phyloP scores from a whole-genome alignment of 2,329 filamentous ascomycete species.

The Bipolaris oryzae region DNA sequence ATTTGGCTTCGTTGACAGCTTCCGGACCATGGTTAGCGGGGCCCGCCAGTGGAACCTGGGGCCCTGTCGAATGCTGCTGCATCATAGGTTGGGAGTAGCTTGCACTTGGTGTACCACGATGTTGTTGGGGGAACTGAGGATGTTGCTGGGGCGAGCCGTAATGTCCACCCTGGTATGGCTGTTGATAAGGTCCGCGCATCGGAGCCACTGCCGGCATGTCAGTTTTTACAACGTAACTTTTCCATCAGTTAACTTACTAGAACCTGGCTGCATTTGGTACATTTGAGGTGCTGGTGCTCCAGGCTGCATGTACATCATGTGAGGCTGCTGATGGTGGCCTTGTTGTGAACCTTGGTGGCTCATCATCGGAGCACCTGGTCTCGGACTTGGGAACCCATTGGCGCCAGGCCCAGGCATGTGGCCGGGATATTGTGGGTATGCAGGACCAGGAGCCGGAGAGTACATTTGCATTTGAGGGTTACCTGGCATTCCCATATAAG shows the following conservation, averaged over 20 bases:
- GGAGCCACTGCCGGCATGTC: slow-evolving; percentile 43
- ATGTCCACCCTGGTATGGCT: slow-evolving; percentile 48
- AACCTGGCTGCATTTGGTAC: slow-evolving; percentile 73
- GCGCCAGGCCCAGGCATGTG: slow-evolving; percentile 62
- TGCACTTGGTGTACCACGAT: slow-evolving; percentile 49
- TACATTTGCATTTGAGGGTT: slow-evolving; percentile 83
- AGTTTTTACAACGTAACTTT: slow-evolving; percentile 5
- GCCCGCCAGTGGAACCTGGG: slow-evolving; percentile 44
- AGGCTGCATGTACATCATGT: slow-evolving; percentile 77
- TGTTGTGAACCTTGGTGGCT: slow-evolving; percentile 92
- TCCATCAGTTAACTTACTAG: slow-evolving; percentile 65
- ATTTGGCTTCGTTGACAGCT: slow-evolving; percentile 46
- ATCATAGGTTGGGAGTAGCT: slow-evolving; percentile 52
- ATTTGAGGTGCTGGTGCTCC: slow-evolving; percentile 76
- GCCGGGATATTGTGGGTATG: slow-evolving; percentile 68
- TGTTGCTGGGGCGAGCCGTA: slow-evolving; percentile 50
- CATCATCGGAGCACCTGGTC: slow-evolving; percentile 86
- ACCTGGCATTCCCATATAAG: slow-evolving; percentile 72
- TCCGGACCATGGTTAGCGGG: slow-evolving; percentile 45
- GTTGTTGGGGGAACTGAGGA: slow-evolving; percentile 48
- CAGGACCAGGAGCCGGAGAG: slow-evolving; percentile 67
- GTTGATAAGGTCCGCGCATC: slow-evolving; percentile 48
- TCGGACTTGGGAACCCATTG: slow-evolving; percentile 87
- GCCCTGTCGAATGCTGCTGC: slow-evolving; percentile 48
- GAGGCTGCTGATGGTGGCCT: slow-evolving; percentile 68